These are phyloP conservation scores for Diddensiella santjacobensis DNA, from an alignment of 805 yeast species.

Conservation along the genomic window DNA sequence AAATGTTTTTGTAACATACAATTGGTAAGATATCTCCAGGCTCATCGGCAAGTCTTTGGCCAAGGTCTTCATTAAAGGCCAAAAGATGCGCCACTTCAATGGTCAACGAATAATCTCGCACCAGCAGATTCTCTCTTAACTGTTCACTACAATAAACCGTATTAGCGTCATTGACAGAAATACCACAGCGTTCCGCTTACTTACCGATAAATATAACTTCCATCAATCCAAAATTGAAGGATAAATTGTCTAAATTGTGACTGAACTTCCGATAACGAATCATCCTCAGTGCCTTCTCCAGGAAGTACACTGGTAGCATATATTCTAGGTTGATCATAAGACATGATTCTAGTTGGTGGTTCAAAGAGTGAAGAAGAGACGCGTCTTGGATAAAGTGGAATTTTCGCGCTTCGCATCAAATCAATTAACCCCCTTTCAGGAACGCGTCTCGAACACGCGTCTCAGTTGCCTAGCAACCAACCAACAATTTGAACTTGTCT, in stretches of 20 bases:
- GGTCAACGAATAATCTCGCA: slow-evolving; percentile 64
- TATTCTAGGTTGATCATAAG: slow-evolving; percentile 37
- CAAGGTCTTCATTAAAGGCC: slow-evolving; percentile 83
- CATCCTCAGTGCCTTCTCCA: slow-evolving; percentile 69
- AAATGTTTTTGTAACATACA: slow-evolving; percentile 29
- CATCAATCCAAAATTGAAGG: slow-evolving; percentile 77
- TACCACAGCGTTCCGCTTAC: not conserved
- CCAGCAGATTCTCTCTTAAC: slow-evolving; percentile 77
- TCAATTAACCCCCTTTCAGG: too few species aligned
- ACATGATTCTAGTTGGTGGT: slow-evolving; percentile 27
- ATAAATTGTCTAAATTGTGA: slow-evolving; percentile 66
- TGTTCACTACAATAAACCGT: slow-evolving; percentile 71
- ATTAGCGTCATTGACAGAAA: slow-evolving; percentile 27
- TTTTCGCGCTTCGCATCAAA: too few species aligned
- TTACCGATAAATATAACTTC: slow-evolving; percentile 62
- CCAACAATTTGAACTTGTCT: not conserved
- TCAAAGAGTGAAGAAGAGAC: not conserved
- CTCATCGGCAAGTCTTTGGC: slow-evolving; percentile 76
- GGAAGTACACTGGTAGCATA: slow-evolving; percentile 73
- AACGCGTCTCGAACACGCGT: not conserved
- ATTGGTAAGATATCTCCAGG: slow-evolving; percentile 81
- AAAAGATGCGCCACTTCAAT: slow-evolving; percentile 83
- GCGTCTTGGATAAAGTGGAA: not conserved
- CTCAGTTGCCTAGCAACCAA: not conserved
- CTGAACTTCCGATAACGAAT: slow-evolving; percentile 31